Evolutionary conservation across 495 filamentous ascomycete species (phyloP), one percentile per base, ranked within the genome.

Genomic region (Lophiotrema nucula): DNA sequence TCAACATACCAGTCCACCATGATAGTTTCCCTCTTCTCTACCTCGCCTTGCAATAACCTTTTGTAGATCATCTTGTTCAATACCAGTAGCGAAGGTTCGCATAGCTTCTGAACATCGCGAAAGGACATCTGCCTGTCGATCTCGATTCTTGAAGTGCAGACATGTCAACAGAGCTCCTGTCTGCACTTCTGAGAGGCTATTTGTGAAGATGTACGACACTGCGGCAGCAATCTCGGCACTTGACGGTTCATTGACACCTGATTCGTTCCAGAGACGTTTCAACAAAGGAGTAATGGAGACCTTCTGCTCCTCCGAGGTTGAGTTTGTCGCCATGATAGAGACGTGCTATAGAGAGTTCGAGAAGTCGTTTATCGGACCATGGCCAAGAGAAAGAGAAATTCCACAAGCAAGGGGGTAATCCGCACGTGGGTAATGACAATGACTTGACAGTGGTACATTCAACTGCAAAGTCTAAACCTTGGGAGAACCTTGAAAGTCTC

Each of bases 201-300:
- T 83, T 23, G 88, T 89, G 68, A 97, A 97, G 68, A 96, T 92
- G 62, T 88, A 77, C 2, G 89, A 84, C 62, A 99, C 85, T 15
- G 93, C 92, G 6, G 85, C 74, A 53, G 92, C 90, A 65, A 99
- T 92, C 58, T 95, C 88, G 31, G 84, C 78, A 18, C 92, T 85
- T 18, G 82, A 81, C 12, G 91, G 85, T 21, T 76, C 73, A 23
- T 71, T 67, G 18, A 73, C 67, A 10, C 70, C 67, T 0, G 81
- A 77, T 27, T 81, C 75, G 47, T 88, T 85, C 81, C 88, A 83
- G 22, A 97, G 80, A 35, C 84, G 80, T 56, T 88, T 83, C 48
- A 97, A 83, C 15, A 97, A 81, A 15, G 88, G 84, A 5, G 87
- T 85, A 64, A 97, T 90, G 46, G 89, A 88, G 65, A 89, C 47